Percentiles rank a stretch among this genome's conserved stretches.
Conservation (phyloP, 1,284 basidiomycete genomes). For the Pisolithus thermaeus region DNA sequence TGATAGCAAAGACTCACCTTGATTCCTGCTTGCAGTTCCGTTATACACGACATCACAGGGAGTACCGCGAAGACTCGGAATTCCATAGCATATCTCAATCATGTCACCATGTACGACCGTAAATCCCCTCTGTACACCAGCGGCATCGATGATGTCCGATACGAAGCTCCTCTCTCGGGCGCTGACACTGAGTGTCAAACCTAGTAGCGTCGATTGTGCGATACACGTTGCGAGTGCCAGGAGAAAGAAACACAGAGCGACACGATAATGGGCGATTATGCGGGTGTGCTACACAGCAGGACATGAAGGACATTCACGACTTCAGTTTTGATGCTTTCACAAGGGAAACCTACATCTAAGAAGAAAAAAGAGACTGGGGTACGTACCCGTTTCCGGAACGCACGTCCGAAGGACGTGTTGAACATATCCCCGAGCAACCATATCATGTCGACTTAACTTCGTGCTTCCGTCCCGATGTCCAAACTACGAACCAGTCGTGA, state of each 20-base stretch:
- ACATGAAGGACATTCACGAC: neutral
- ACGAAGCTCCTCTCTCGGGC: slow-evolving; percentile 27
- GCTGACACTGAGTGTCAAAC: slow-evolving; percentile 30
- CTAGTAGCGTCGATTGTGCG: slow-evolving; percentile 34
- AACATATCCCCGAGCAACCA: slow-evolving; percentile 2
- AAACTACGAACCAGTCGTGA: slow-evolving; percentile 14
- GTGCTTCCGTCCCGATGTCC: neutral
- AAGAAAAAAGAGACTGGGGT: neutral
- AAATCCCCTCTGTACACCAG: slow-evolving; percentile 14
- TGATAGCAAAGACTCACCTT: neutral
- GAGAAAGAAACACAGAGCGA: slow-evolving; percentile 40
- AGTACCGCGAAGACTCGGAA: slow-evolving; percentile 8
- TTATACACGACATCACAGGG: slow-evolving; percentile 8
- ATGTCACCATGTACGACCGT: slow-evolving; percentile 1
- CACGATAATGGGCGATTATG: slow-evolving; percentile 35
- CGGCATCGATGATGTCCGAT: slow-evolving; percentile 19
- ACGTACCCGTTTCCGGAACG: slow-evolving; percentile 13
- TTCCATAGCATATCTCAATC: slow-evolving; percentile 14
- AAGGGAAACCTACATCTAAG: neutral
- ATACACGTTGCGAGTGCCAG: slow-evolving; percentile 33
- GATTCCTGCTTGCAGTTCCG: neutral
- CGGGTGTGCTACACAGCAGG: slow-evolving; percentile 32
- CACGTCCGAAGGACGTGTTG: neutral
- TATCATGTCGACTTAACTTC: neutral
- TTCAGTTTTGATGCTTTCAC: too few relatives aligned